phyloP scores from a whole-genome alignment of 2,329 filamentous ascomycete genomes.

The Alternaria triticina region DNA sequence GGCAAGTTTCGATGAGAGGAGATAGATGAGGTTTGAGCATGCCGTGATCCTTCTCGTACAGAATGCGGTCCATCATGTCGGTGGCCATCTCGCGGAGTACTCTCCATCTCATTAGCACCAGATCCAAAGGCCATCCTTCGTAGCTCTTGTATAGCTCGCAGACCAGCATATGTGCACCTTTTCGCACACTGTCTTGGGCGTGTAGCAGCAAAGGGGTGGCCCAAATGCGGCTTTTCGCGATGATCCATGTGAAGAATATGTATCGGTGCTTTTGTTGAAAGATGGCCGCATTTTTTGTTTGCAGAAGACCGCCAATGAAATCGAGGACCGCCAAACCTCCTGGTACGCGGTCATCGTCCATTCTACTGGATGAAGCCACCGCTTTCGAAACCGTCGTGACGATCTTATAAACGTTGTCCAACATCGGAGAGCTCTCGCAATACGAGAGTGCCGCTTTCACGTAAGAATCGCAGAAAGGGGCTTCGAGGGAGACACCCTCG shows the following conservation, averaged over 20 bases:
- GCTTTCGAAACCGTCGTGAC: slow-evolving; percentile 30
- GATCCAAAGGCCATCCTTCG: slow-evolving; percentile 18
- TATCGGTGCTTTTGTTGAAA: slow-evolving; percentile 24
- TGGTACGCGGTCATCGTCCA: slow-evolving; percentile 22
- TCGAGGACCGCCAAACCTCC: slow-evolving; percentile 33
- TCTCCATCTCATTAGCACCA: slow-evolving; percentile 29
- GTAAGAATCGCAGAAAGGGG: slow-evolving; percentile 39
- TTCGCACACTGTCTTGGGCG: slow-evolving; percentile 37
- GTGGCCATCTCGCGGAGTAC: slow-evolving; percentile 21
- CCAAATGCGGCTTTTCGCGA: slow-evolving; percentile 25
- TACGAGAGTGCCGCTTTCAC: slow-evolving; percentile 40
- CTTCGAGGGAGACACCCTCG: slow-evolving; percentile 37
- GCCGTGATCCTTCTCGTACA: slow-evolving; percentile 30
- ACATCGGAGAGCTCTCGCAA: slow-evolving; percentile 31
- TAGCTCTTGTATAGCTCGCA: slow-evolving; percentile 32
- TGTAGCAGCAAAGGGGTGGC: slow-evolving; percentile 36
- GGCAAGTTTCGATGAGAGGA: slow-evolving; percentile 31
- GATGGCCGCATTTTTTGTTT: slow-evolving; percentile 27
- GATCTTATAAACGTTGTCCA: slow-evolving; percentile 23
- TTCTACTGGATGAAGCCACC: slow-evolving; percentile 11
- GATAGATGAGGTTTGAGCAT: slow-evolving; percentile 32
- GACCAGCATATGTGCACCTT: slow-evolving; percentile 25
- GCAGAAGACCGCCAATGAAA: slow-evolving; percentile 37
- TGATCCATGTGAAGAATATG: slow-evolving; percentile 30
- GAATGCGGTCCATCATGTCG: slow-evolving; percentile 30